A percentile compares a stretch with the other conserved stretches of the same genome.
Evolutionary conservation across 2,329 filamentous ascomycete species (phyloP).

Genomic region (Fusarium acutatum): DNA sequence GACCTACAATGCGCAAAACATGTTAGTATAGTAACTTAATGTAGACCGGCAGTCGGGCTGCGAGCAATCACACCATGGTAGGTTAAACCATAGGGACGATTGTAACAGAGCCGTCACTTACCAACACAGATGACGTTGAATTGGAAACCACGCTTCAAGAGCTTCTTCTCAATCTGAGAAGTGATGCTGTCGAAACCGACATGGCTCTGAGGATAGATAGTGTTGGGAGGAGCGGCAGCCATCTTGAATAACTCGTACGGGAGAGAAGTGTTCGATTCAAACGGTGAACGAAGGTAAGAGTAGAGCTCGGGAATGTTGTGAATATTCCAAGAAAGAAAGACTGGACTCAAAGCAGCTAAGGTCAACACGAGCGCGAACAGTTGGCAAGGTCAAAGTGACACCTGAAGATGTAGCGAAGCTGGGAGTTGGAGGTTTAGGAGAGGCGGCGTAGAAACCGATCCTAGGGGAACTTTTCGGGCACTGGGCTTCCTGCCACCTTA

Average conservation of each 20-base stretch:
- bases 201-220: constrained; percentile 92
- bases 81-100: constrained; percentile 13
- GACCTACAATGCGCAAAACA: constrained; percentile 65
- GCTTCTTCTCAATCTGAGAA: constrained; percentile 98
- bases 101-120: constrained; percentile 61
- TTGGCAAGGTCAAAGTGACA: constrained; percentile 37
- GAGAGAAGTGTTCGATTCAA: constrained; percentile 41
- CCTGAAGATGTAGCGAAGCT: constrained; percentile 39
- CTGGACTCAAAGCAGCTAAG: constrained; percentile 25
- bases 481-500: constrained; percentile 52
- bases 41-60: not conserved
- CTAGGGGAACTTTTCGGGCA: constrained; percentile 53
- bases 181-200: constrained; percentile 99
- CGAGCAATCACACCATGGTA: constrained; percentile 31
- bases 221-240: constrained; percentile 72
- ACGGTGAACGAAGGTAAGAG: constrained; percentile 43
- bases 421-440: constrained; percentile 43
- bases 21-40: constrained; percentile 23
- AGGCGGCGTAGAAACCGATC: constrained; percentile 40
- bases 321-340: constrained; percentile 44
- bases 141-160: constrained; percentile 99
- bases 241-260: constrained; percentile 50
- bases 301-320: constrained; percentile 37
- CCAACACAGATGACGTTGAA: constrained; percentile 99
- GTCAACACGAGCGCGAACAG: constrained; percentile 32